Base-by-base conservation (phyloP, 108 stramenopile genomes). In the Cyclotella baltica region DNA sequence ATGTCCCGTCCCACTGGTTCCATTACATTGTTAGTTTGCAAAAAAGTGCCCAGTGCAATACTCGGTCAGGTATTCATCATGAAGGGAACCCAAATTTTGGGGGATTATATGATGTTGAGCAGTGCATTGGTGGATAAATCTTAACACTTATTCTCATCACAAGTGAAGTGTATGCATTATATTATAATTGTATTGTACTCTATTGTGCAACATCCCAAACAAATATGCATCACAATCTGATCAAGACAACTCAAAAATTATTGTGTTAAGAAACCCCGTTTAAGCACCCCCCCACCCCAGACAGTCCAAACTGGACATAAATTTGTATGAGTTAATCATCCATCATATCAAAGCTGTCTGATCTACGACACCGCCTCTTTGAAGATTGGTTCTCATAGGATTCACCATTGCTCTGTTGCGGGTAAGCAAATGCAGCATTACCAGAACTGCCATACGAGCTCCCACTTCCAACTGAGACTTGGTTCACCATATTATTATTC, bases 21-120 rank as follows among this genome's bases (percentile, higher is more conserved):
- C 97, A 98, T 77, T 96, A 96, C 80, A 98, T 98, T 67, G 83
- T 85, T 33, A 86, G 86, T 53, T 61, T 98, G 37, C 93, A 96
- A 77, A 92, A 95, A 51, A 92, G 89, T 67, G 92, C 90, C 8
- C 97, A 98, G 69, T 98, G 97, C 88, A 98, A 98, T 81, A 92
- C 93, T 19, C 83, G 97, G 20, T 86, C 85, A 18, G 92, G 92
- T 13, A 81, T 88, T 47, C 87, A 91, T 47, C 40, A 68, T 25
- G 78, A 79, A 40, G 94, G 92, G 5, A 88, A 85, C 67, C 43
- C 76, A 18, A 53, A 83, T 30, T 92, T 88, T 77, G 94, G 94
- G 10, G 88, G 88, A 11, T 23, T 56, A 6, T 25, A 48, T 48
- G 55, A 57, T 25, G 55, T 57, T 6, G 55, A 57, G 27, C 27